Conservation (phyloP, 192 early-diverging fungal genomes). For the Spizellomyces sp. region DNA sequence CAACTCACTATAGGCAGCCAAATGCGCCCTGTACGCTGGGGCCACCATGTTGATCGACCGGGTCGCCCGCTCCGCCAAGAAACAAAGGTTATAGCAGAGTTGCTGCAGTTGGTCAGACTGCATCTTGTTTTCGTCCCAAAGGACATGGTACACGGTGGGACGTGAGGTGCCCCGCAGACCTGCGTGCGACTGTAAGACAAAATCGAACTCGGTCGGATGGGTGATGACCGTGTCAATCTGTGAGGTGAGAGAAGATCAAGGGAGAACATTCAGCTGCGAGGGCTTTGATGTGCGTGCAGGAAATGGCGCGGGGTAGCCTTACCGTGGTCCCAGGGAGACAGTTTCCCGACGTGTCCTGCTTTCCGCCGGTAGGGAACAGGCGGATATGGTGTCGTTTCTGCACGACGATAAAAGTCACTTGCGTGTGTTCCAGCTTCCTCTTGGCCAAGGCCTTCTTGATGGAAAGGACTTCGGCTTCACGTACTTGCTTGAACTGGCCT, state of each 20-base stretch:
- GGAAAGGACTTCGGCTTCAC: constrained; percentile 53
- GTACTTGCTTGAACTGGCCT: constrained; percentile 56
- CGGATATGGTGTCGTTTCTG: constrained; percentile 63
- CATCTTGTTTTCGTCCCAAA: constrained; percentile 84
- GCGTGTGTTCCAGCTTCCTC: not conserved
- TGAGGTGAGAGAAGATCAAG: not conserved
- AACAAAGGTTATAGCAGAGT: constrained; percentile 83
- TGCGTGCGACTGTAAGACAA: constrained; percentile 78
- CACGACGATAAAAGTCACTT: constrained; percentile 52
- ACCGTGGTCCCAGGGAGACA: constrained; percentile 77
- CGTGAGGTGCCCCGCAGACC: constrained; percentile 90
- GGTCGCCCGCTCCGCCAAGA: constrained; percentile 77
- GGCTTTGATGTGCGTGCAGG: not conserved
- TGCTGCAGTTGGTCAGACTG: constrained; percentile 76
- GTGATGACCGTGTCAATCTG: constrained; percentile 66
- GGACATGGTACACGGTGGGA: constrained; percentile 86
- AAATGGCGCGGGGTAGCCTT: not conserved
- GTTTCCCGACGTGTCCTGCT: constrained; percentile 76
- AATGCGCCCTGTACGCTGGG: constrained; percentile 87
- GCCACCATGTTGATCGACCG: constrained; percentile 84
- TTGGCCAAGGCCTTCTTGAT: constrained; percentile 44
- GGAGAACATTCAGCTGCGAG: no score
- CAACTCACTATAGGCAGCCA: constrained; percentile 70
- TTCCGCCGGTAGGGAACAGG: constrained; percentile 69
- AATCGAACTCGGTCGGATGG: constrained; percentile 85